phyloP scores from a whole-genome alignment of 768 basidiomycete species.

The Calocera cornea region DNA sequence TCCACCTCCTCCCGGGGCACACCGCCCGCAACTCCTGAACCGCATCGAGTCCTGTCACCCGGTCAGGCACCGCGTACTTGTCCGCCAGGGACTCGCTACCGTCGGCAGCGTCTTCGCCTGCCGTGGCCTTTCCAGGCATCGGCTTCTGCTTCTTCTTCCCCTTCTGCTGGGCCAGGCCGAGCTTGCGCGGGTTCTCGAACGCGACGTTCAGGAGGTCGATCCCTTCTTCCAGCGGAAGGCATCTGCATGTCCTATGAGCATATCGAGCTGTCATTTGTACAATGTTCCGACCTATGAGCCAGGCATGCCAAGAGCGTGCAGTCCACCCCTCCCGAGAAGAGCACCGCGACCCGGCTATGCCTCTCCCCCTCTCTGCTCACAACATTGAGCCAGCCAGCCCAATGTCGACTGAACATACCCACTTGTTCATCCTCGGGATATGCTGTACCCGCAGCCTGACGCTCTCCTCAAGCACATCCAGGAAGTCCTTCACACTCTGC shows the following conservation, averaged over 20 bases:
- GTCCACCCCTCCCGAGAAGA: conserved; percentile 96
- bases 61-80: conserved; percentile 75
- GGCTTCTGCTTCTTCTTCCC: conserved; percentile 30
- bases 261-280: not conserved
- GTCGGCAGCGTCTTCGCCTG: not conserved
- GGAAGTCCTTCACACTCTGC: conserved; percentile 14
- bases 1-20: conserved; percentile 76
- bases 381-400: conserved; percentile 16
- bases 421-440: conserved; percentile 36
- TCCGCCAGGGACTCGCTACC: conserved; percentile 4
- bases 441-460: conserved; percentile 53
- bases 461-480: conserved; percentile 39
- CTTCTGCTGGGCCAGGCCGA: conserved; percentile 31
- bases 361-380: conserved; percentile 22
- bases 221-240: conserved; percentile 60
- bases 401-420: not conserved
- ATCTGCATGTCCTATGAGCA: conserved; percentile 30
- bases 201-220: conserved; percentile 89
- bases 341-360: conserved; percentile 47
- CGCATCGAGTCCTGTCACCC: conserved; percentile 65
- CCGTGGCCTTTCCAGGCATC: too few relatives aligned
- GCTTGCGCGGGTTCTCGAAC: conserved; percentile 86
- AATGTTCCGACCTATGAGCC: conserved; percentile 46
- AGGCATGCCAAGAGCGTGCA: conserved; percentile 72
- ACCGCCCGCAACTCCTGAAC: conserved; percentile 59